Evolutionary conservation across 768 basidiomycete species (phyloP).

Genomic region (Clathrus columnatus): DNA sequence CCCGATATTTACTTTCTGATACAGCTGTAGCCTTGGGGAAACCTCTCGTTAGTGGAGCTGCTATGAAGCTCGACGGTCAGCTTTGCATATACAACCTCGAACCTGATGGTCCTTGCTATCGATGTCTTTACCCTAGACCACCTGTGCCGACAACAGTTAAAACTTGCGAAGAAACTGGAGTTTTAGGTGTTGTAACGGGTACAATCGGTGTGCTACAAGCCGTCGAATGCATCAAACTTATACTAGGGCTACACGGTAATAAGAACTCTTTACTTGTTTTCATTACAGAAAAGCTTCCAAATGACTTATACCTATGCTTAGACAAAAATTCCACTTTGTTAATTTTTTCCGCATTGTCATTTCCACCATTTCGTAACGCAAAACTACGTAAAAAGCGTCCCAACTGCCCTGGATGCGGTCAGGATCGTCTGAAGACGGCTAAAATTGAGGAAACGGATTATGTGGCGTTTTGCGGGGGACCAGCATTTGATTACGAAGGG

Average conservation of each 20-base stretch:
- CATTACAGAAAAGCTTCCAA: background rate
- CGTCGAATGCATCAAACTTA: conserved; percentile 74
- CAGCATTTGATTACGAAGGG: conserved; percentile 54
- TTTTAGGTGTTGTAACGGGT: conserved; percentile 84
- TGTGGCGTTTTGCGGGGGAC: conserved; percentile 78
- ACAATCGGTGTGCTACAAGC: conserved; percentile 88
- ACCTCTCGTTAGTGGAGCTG: conserved; percentile 88
- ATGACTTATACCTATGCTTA: conserved; percentile 19
- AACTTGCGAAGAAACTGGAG: conserved; percentile 82
- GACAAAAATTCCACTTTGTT: conserved; percentile 58
- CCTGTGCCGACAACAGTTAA: conserved; percentile 56
- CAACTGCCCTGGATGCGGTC: conserved; percentile 71
- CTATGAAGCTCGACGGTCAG: conserved; percentile 78
- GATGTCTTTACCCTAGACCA: conserved; percentile 85
- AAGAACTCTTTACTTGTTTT: conserved; percentile 10
- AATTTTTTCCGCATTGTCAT: conserved; percentile 62
- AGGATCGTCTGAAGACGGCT: conserved; percentile 32
- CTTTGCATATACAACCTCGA: conserved; percentile 68
- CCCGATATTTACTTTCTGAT: conserved; percentile 90
- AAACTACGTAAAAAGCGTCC: conserved; percentile 66
- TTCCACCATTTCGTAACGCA: conserved; percentile 71
- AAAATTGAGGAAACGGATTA: conserved; percentile 61
- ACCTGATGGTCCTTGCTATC: conserved; percentile 76
- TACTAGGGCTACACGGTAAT: conserved; percentile 57
- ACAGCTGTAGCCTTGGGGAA: conserved; percentile 64